These are phyloP conservation scores for Penicillium paradoxum DNA, from an alignment of 495 filamentous ascomycete genomes.

Conservation along the genomic window DNA sequence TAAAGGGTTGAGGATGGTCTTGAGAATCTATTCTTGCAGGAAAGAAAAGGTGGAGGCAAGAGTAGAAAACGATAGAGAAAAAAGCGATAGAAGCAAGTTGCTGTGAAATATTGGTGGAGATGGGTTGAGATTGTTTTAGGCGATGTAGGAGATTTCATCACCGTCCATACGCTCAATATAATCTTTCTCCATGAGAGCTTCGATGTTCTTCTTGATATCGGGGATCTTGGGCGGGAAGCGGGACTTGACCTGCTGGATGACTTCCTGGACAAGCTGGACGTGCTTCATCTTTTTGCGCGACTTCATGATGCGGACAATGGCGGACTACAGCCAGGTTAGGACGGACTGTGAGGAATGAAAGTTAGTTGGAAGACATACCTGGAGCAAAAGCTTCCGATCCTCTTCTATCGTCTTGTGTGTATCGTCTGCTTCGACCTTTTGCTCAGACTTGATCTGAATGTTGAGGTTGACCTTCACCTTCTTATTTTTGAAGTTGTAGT, in stretches of 20 bases:
- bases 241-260: constrained; percentile 88
- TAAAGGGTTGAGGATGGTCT: no score
- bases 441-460: constrained; percentile 86
- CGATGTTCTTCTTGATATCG: constrained; percentile 99
- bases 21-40: no score
- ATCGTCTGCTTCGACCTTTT: constrained; percentile 90
- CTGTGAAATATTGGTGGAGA: background rate
- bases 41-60: constrained; percentile 2
- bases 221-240: constrained; percentile 88
- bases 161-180: constrained; percentile 94
- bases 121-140: constrained; percentile 39
- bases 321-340: constrained; percentile 59
- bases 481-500: constrained; percentile 95
- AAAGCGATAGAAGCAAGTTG: constrained; percentile 7
- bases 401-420: constrained; percentile 99
- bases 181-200: constrained; percentile 98
- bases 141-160: constrained; percentile 89
- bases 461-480: constrained; percentile 97
- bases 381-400: constrained; percentile 90
- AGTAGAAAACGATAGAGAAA: constrained; percentile 9
- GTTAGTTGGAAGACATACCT: constrained; percentile 59
- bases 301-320: constrained; percentile 99
- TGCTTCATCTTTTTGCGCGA: constrained; percentile 99
- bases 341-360: constrained; percentile 6
- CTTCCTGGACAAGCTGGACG: constrained; percentile 84